Base-by-base conservation (phyloP, 768 basidiomycete genomes). In the Cantharellus anzutake region DNA sequence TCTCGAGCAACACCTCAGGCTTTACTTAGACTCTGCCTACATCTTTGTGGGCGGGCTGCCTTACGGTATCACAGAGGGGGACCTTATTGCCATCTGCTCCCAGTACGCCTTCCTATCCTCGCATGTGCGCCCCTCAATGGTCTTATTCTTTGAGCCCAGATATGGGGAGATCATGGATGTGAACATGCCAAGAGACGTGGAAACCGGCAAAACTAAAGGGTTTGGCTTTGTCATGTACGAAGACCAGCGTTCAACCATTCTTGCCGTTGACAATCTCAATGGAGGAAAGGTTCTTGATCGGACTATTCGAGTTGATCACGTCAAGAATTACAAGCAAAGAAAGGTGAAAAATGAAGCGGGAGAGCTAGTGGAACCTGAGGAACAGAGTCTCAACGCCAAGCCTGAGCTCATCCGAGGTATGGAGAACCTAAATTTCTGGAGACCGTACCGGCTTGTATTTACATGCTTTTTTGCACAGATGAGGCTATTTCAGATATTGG, bases 211-310 rank as follows among this genome's bases (percentile, higher is more conserved):
- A 68, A 76, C 84, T 0, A 82, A 74, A 67, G 96, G 96, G 2
- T 99, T 98, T 69, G 93, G 80, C 4, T 99, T 97, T 74, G 75
- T 98, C 63, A 97, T 98, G 96, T 99, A 98, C 70, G 91, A 94
- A 71, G 92, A 99, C 70, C 96, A 99, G 72, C 80, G 90, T 55
- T 94, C 90, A 61, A 99, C 96, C 3, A 70, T 97, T 57, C 77
- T 99, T 56, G 96, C 96, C 4, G 94, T 99, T 63, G 96, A 99
- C 73, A 99, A 99, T 73, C 81, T 99, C 71, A 98, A 96, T 67
- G 96, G 96, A 48, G 88, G 92, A 53, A 80, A 81, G 59, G 84
- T 98, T 48, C 73, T 96, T 40, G 89, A 85, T 14, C 76, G 83
- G 65, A 94, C 82, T 2, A 73, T 99, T 57, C 82, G 92, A 16